Evolutionary conservation across 495 filamentous ascomycete species (phyloP).

Genomic region (Podospora didyma): DNA sequence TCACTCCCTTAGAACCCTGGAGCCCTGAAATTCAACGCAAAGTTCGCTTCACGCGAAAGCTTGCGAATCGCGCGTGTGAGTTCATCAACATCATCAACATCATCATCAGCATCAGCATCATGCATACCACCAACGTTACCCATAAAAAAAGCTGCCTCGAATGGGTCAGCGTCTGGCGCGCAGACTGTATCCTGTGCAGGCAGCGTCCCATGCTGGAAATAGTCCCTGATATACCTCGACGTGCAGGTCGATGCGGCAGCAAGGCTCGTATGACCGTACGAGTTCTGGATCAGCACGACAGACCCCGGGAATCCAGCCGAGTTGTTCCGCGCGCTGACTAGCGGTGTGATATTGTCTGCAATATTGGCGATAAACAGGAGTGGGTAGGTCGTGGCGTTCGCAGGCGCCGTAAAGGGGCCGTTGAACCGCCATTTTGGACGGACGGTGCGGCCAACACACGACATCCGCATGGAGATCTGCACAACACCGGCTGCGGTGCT

Average conservation of each 20-base stretch:
- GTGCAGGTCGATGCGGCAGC: slow-evolving; percentile 33
- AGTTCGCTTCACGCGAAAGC: neutral
- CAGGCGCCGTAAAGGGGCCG: slow-evolving; percentile 40
- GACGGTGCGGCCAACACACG: slow-evolving; percentile 55
- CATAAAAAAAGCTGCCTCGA: neutral
- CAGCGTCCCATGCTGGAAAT: slow-evolving; percentile 34
- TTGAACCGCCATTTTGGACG: slow-evolving; percentile 55
- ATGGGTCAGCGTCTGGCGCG: slow-evolving; percentile 25
- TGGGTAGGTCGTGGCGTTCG: slow-evolving; percentile 38
- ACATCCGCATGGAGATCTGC: slow-evolving; percentile 52
- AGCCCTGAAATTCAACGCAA: neutral
- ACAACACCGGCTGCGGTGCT: slow-evolving; percentile 53
- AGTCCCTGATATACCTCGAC: slow-evolving; percentile 26
- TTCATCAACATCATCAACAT: neutral
- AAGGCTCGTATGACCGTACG: slow-evolving; percentile 42
- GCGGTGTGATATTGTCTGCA: slow-evolving; percentile 55
- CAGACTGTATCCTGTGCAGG: slow-evolving; percentile 28
- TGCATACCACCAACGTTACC: neutral
- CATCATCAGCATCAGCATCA: neutral
- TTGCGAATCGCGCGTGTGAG: neutral
- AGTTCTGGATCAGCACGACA: slow-evolving; percentile 51
- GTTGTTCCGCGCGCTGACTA: slow-evolving; percentile 48
- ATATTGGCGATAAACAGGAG: slow-evolving; percentile 53
- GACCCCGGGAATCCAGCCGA: slow-evolving; percentile 47
- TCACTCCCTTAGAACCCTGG: neutral